Evolutionary conservation across 2,329 filamentous ascomycete species (phyloP).

Genomic region (Seiridium unicorne): DNA sequence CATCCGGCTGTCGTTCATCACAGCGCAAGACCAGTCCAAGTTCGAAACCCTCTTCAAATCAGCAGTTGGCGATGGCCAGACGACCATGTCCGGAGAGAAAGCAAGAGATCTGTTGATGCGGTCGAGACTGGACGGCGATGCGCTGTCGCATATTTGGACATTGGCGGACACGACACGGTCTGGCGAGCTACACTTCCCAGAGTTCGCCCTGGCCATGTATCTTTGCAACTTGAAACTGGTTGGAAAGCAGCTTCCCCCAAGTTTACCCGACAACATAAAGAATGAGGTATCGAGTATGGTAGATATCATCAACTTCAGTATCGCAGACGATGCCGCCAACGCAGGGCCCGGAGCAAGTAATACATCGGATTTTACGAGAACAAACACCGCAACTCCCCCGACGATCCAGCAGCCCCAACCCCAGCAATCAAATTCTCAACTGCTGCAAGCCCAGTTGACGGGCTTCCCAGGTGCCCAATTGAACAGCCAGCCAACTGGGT

Average conservation of each 20-base stretch:
- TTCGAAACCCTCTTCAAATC: constrained; percentile 98
- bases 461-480: constrained; percentile 57
- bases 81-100: constrained; percentile 89
- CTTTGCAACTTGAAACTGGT: constrained; percentile 92
- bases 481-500: constrained; percentile 51
- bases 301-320: constrained; percentile 95
- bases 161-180: constrained; percentile 94
- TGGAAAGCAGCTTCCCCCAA: constrained; percentile 74
- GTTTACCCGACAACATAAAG: constrained; percentile 79
- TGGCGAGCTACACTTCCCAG: constrained; percentile 92
- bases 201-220: constrained; percentile 98
- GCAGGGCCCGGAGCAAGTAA: constrained; percentile 54
- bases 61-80: constrained; percentile 79
- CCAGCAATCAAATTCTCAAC: constrained; percentile 68
- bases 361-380: constrained; percentile 66
- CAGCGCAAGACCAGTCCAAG: constrained; percentile 89
- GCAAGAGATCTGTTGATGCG: constrained; percentile 85
- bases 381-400: constrained; percentile 47
- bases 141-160: constrained; percentile 92
- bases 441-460: constrained; percentile 66
- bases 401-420: constrained; percentile 69
- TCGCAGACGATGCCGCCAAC: constrained; percentile 68
- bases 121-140: constrained; percentile 83
- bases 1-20: constrained; percentile 93
- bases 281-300: constrained; percentile 99